phyloP scores from a whole-genome alignment of 2,329 filamentous ascomycete species.

The Raffaelea albimanens region DNA sequence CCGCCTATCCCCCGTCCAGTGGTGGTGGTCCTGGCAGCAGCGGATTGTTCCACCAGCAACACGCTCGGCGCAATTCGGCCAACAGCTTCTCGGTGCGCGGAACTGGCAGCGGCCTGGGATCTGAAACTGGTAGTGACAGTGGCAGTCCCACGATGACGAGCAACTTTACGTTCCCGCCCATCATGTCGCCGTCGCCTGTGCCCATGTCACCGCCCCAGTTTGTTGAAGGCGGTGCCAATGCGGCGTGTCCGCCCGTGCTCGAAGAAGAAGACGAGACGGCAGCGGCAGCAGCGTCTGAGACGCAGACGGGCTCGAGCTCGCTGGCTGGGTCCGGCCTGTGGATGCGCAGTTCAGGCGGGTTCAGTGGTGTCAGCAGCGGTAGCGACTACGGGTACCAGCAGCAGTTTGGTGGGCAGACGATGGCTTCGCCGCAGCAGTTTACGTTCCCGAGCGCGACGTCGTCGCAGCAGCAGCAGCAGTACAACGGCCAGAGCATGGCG shows the following conservation, averaged over 20 bases:
- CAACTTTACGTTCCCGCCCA: slow-evolving; percentile 13
- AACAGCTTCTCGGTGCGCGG: slow-evolving; percentile 33
- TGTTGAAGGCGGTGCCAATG: neutral
- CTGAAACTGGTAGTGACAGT: slow-evolving; percentile 34
- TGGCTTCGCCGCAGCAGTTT: no score
- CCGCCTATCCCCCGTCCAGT: slow-evolving; percentile 13
- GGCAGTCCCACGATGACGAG: slow-evolving; percentile 44
- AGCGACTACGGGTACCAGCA: neutral
- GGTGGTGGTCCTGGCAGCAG: slow-evolving; percentile 11
- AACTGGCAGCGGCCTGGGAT: slow-evolving; percentile 26
- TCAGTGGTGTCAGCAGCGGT: neutral
- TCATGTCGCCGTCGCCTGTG: slow-evolving; percentile 15
- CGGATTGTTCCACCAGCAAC: slow-evolving; percentile 12
- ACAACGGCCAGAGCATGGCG: no score
- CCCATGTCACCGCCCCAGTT: slow-evolving; percentile 12
- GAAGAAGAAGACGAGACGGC: slow-evolving; percentile 25
- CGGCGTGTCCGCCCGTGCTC: slow-evolving; percentile 27
- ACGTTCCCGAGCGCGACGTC: no score
- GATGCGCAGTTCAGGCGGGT: slow-evolving; percentile 14
- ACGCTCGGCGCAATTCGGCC: slow-evolving; percentile 38
- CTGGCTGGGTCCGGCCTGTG: slow-evolving; percentile 17
- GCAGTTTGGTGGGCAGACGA: no score
- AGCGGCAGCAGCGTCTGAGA: neutral
- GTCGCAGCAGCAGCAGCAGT: no score
- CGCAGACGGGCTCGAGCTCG: slow-evolving; percentile 13